Evolutionary conservation across 805 yeast species (phyloP), one percentile per base, ranked within the genome.

Genomic region (Zygosaccharomyces siamensis): DNA sequence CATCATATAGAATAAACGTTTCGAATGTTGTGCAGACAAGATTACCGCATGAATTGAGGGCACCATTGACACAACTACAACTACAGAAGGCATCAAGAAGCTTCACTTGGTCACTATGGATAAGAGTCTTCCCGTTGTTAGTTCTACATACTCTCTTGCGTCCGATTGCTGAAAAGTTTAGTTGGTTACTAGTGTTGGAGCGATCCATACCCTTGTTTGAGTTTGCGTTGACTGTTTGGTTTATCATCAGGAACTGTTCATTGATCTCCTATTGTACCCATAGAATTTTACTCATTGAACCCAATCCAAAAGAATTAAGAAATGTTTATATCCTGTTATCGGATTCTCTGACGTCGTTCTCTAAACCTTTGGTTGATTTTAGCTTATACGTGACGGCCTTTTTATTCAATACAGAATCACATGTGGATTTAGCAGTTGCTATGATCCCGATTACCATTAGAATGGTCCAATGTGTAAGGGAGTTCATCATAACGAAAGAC

Each of bases 271-370:
- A 63, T 76, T 40, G 47, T 63, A 2, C 54, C 61, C 31, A 63
- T 73, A 12, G 67, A 72, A 44, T 60, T 50, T 40, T 61, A 62
- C 20, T 59, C 74, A 35, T 66, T 74, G 56, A 69, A 63, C 53
- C 76, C 66, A 43, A 55, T 55, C 53, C 62, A 43, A 26, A 52
- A 43, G 55, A 61, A 47, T 62, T 51, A 64, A 70, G 63, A 73
- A 78, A 64, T 44, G 69, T 63, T 47, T 97, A 92, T 62, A 86
- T 92, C 33, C 67, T 93, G 41, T 64, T 90, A 11, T 80, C 96
- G 6, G 99, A 92, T 69, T 81, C 89, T 4, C 71, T 93, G 40
- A 85, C 95, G 0, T 89, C 97, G 0, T 89, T 85, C 62, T 72
- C 88, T 3, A 82, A 81, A 60, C 86, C 89, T 0, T 59, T 88